Percentiles rank a stretch among this genome's conserved stretches.
Conservation (phyloP, 2,329 filamentous ascomycete species). For the Monosporascus sp. region DNA sequence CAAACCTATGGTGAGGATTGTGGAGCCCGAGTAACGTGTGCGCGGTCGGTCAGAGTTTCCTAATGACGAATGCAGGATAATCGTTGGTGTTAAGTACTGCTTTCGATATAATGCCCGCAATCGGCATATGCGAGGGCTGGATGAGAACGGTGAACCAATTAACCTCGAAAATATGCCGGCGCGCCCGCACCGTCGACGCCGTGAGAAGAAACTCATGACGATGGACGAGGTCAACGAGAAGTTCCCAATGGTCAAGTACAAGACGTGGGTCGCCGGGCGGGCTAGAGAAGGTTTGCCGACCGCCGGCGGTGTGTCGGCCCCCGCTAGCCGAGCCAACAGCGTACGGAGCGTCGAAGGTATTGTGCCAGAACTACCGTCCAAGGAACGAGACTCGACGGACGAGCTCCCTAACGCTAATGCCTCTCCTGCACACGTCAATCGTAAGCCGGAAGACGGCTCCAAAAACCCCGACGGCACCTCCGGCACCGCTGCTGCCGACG, state of each 20-base stretch:
- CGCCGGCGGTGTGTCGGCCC: constrained; percentile 73
- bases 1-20: constrained; percentile 81
- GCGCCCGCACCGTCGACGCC: constrained; percentile 73
- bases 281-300: constrained; percentile 80
- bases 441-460: constrained; percentile 16
- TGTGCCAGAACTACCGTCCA: constrained; percentile 37
- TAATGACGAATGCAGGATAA: constrained; percentile 66
- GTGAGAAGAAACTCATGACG: constrained; percentile 98
- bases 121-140: constrained; percentile 64
- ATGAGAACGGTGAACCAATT: constrained; percentile 81
- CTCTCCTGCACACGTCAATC: constrained; percentile 16
- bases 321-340: constrained; percentile 68
- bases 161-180: constrained; percentile 76
- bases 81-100: constrained; percentile 98
- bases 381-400: constrained; percentile 41
- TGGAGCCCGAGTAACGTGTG: not conserved
- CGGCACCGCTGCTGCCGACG: constrained; percentile 13
- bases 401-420: constrained; percentile 29
- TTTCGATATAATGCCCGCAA: constrained; percentile 97
- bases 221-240: constrained; percentile 99
- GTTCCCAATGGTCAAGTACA: constrained; percentile 95
- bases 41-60: constrained; percentile 1
- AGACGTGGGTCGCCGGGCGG: constrained; percentile 81
- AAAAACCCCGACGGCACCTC: constrained; percentile 19
- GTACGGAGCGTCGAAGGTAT: constrained; percentile 61